Evolutionary conservation across 2,329 filamentous ascomycete genomes (phyloP), one percentile per base, ranked within the genome.

Genomic region (Dichotomopilus funicola): DNA sequence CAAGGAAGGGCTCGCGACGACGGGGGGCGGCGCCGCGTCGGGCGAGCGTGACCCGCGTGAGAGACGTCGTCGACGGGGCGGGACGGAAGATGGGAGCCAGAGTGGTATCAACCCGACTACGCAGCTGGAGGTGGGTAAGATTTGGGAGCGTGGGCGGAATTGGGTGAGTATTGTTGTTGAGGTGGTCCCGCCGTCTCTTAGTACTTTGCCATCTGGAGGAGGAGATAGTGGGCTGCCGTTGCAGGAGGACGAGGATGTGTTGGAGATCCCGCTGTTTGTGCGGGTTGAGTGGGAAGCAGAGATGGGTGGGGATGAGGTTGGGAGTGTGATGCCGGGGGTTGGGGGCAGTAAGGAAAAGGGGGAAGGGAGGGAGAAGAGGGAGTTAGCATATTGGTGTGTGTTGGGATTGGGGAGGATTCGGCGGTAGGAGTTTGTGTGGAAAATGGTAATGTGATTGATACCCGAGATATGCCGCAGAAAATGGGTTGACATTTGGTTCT

Each of bases 251-350:
- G 81, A 86, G 65, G 81, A 86, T 53, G 67, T 83, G 52, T 59
- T 97, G 43, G 94, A 99, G 77, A 92, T 99, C 63, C 92, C 94
- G 53, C 85, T 99, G 65, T 95, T 95, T 75, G 89, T 99, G 58
- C 81, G 91, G 31, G 80, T 96, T 55, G 91, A 96, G 70, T 99
- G 91, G 85, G 92, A 91, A 70, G 78, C 82, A 3, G 88, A 91
- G 61, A 68, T 72, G 1, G 77, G 77, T 1, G 76, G 81, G 53
- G 80, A 85, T 53, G 82, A 89, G 57, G 82, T 84, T 7, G 5
- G 11, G 86, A 82, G 10, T 75, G 78, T 3, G 72, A 74, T 7
- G 65, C 72, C 1, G 70, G 72, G 38, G 57, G 82, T 84, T 7
- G 5, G 11, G 86, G 82, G 10, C 75, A 27, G 19, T 27, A 78